A percentile compares a stretch with the other conserved stretches of the same genome.
Conservation (phyloP, 2,329 filamentous ascomycete genomes). For the Paracamarosporium sp. region DNA sequence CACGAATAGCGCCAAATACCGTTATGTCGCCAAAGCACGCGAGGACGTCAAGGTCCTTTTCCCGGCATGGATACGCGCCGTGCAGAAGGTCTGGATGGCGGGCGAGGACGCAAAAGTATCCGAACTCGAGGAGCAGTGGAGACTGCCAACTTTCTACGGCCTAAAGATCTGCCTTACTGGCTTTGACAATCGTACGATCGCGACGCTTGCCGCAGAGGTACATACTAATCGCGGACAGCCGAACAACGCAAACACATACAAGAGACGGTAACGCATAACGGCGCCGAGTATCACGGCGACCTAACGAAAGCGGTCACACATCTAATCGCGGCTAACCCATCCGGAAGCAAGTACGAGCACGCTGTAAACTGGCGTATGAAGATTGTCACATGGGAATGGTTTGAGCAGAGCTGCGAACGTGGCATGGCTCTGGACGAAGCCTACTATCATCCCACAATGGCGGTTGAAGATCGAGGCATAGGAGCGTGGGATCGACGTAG, state of each 20-base stretch:
- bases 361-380: conserved; percentile 83
- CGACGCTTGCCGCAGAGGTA: not conserved
- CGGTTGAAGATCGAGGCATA: conserved; percentile 73
- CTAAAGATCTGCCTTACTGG: conserved; percentile 73
- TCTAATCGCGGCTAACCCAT: conserved; percentile 77
- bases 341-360: conserved; percentile 88
- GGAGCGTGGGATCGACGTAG: conserved; percentile 71
- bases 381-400: conserved; percentile 84
- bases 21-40: conserved; percentile 88
- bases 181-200: conserved; percentile 66
- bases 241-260: conserved; percentile 74
- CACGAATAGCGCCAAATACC: conserved; percentile 91
- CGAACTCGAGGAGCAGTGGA: conserved; percentile 71
- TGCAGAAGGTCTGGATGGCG: conserved; percentile 80
- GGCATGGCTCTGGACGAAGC: conserved; percentile 90
- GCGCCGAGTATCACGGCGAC: conserved; percentile 86
- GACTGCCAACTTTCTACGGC: conserved; percentile 67
- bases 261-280: conserved; percentile 70
- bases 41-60: conserved; percentile 84
- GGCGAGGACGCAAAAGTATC: conserved; percentile 77
- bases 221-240: conserved; percentile 53
- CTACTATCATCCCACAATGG: conserved; percentile 79
- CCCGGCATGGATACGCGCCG: conserved; percentile 82
- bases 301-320: conserved; percentile 87
- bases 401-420: conserved; percentile 79